phyloP scores from a whole-genome alignment of 345 rosid genomes.

The Mallotus nudiflorus region DNA sequence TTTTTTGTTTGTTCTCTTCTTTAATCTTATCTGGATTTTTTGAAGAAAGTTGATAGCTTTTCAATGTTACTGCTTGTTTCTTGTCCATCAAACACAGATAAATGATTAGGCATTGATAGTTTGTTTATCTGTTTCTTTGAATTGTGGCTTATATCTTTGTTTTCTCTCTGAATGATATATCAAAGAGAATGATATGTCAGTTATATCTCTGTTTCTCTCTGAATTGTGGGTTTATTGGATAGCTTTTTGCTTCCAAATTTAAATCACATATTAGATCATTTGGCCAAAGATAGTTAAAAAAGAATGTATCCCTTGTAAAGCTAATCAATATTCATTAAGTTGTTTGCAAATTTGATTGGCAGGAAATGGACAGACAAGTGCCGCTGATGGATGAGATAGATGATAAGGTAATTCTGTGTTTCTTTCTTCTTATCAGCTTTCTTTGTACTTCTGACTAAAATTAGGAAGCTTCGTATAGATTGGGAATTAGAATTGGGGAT shows the following conservation, averaged over 20 bases:
- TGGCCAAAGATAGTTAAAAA: no score
- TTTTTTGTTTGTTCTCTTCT: not conserved
- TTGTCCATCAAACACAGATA: not conserved
- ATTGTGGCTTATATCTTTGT: no score
- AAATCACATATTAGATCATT: no score
- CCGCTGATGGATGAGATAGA: conserved; percentile 37
- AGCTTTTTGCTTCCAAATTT: no score
- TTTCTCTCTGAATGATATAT: no score
- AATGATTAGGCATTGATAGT: no score
- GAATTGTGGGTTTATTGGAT: no score
- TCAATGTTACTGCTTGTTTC: conserved; percentile 3
- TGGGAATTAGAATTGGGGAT: not conserved
- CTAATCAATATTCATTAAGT: not conserved
- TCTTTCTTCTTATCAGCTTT: not conserved
- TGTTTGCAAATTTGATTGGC: not conserved
- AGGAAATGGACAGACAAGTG: conserved; percentile 36
- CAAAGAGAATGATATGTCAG: no score
- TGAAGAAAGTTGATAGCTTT: no score
- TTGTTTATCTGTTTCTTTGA: no score
- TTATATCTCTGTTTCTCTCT: no score
- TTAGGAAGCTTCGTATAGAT: not conserved
- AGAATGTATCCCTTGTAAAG: no score
- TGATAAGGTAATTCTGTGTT: conserved; percentile 26
- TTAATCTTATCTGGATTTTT: not conserved
- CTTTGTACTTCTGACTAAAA: not conserved